Base-by-base conservation (phyloP, 768 basidiomycete species). In the Leccinum barrowsii region DNA sequence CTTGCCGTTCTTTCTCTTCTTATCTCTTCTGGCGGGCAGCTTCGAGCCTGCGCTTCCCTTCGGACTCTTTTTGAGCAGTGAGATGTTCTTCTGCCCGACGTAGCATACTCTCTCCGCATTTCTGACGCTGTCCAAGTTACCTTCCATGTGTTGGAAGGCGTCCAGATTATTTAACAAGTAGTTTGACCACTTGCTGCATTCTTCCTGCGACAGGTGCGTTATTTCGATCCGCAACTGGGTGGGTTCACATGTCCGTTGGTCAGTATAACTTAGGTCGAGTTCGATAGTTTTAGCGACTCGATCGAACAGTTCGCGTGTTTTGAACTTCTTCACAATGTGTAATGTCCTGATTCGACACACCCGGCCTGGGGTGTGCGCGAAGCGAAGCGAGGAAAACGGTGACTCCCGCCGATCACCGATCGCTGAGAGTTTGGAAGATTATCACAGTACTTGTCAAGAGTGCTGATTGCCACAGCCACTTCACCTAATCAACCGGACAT, bases 371-470 rank as follows among this genome's bases (percentile, higher is more conserved):
- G n/a, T n/a, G n/a, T n/a, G n/a, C n/a, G 17, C 92, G 85, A 7
- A 98, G 81, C 2, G 92, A 90, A 4, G 94, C 95, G 37, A 97
- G 86, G 74, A 95, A 87, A 15, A 89, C 87, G 7, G 85, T 87
- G 3, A 93, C 94, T 76, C 97, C 94, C 6, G 89, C 72, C 1
- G 87, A 89, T 34, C 83, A 89, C 72, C 1, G 87, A 89, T 34
- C 83, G 78, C 55, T 83, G 85, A 10, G 81, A 73, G 59, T 84
- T 85, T 0, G 86, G 84, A 8, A 82, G 76, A 61, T 90, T 28
- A 93, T 74, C 42, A 93, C 77, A 1, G 82, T 86, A 30, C 10
- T 30, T 10, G 63, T 95, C 92, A 10, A 30, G 11, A 30, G 30
- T 89, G 67, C 93, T 89, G 48, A 94, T 90, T 11, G 94, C 93